Evolutionary conservation across 176 grass and related monocot species (phyloP).

Genomic region (Musa acuminata): DNA sequence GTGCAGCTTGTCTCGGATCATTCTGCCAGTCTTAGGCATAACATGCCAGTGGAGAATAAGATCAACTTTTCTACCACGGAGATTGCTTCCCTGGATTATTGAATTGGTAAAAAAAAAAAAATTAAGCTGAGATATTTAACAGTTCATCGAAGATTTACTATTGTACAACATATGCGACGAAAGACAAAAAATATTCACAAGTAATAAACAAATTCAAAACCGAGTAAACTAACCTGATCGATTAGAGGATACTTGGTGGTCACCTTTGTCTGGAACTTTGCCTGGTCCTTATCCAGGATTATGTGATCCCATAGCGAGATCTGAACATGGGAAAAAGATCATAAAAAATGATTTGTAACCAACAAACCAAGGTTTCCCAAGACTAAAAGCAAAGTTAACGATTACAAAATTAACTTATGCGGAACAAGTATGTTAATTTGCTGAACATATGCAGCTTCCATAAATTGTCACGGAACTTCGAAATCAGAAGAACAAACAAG

Average conservation of each 20-base stretch:
- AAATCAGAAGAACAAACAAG: too few relatives aligned
- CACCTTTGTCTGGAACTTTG: constrained; percentile 26
- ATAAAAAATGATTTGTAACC: neutral
- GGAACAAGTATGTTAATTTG: too few relatives aligned
- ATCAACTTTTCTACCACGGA: constrained; percentile 27
- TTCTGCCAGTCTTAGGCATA: constrained; percentile 34
- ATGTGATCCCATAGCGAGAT: constrained; percentile 45
- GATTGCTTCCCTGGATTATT: constrained; percentile 26
- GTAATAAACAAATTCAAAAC: neutral
- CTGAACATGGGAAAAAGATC: constrained; percentile 6
- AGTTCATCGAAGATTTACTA: neutral
- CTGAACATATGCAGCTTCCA: too few relatives aligned
- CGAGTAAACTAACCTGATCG: constrained; percentile 32
- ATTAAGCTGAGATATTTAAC: neutral
- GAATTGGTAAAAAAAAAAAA: neutral
- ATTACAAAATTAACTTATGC: too few relatives aligned
- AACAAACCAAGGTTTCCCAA: neutral
- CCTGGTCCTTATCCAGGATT: constrained; percentile 39
- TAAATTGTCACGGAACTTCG: too few relatives aligned
- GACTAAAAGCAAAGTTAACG: neutral
- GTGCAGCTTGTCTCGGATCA: constrained; percentile 27
- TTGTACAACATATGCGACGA: too few relatives aligned
- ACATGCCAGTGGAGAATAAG: constrained; percentile 37
- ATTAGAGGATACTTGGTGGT: constrained; percentile 48
- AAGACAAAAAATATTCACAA: neutral